Conservation (phyloP, 1,139 yeast species). For the Suhomyces terraborum region DNA sequence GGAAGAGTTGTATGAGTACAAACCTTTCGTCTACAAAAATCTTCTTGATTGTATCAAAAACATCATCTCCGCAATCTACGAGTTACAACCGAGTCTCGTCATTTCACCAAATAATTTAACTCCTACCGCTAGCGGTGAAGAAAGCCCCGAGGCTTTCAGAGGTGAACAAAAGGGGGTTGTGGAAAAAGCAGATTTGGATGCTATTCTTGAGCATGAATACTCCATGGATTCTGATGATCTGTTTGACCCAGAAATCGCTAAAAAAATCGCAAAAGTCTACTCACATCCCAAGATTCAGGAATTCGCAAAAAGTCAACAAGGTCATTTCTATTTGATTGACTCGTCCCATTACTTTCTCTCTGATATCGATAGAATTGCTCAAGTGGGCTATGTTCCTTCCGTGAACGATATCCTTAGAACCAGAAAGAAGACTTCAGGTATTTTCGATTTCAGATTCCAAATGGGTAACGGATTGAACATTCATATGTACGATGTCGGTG, state of each 20-base stretch:
- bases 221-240: constrained; percentile 50
- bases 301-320: constrained; percentile 60
- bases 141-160: constrained; percentile 17
- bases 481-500: constrained; percentile 92
- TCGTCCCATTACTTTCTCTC: constrained; percentile 81
- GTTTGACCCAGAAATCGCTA: constrained; percentile 49
- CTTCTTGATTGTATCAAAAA: constrained; percentile 66
- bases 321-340: constrained; percentile 82
- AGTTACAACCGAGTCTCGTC: constrained; percentile 52
- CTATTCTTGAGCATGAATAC: constrained; percentile 49
- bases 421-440: constrained; percentile 91
- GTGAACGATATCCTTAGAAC: constrained; percentile 81
- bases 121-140: constrained; percentile 16
- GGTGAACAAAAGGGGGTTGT: constrained; percentile 24
- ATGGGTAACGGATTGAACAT: constrained; percentile 72
- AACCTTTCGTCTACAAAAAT: constrained; percentile 70
- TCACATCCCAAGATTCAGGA: constrained; percentile 55
- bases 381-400: constrained; percentile 65
- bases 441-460: constrained; percentile 77
- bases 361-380: constrained; percentile 63
- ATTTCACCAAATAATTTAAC: constrained; percentile 26
- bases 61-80: constrained; percentile 57
- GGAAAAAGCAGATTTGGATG: constrained; percentile 46
- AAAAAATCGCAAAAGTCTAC: constrained; percentile 54
- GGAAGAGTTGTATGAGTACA: constrained; percentile 64